A percentile compares a stretch with the other conserved stretches of the same genome.
These are phyloP conservation scores for Sporothrix inflata DNA, from an alignment of 2,329 filamentous ascomycete genomes.

Conservation along the genomic window DNA sequence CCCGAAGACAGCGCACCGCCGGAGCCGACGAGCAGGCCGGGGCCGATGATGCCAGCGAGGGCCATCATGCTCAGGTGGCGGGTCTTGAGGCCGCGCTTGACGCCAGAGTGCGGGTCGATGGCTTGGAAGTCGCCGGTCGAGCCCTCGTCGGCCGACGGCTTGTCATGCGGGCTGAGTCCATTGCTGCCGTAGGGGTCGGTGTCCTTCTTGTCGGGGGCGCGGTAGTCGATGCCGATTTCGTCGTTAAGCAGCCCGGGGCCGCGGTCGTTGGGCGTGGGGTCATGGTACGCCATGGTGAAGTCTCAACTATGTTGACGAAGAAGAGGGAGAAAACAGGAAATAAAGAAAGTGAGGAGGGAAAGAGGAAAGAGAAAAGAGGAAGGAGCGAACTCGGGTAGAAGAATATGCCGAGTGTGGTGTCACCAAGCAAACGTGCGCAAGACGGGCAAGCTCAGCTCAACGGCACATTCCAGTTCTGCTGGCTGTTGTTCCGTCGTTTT, in stretches of 20 bases:
- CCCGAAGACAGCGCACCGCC: slow-evolving; percentile 70
- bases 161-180: slow-evolving; percentile 18
- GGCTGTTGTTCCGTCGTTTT: neutral
- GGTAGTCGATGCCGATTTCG: slow-evolving; percentile 25
- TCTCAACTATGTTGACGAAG: neutral
- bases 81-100: slow-evolving; percentile 71
- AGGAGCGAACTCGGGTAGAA: neutral
- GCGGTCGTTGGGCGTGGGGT: slow-evolving; percentile 15
- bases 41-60: slow-evolving; percentile 65
- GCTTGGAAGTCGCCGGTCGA: slow-evolving; percentile 43
- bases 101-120: slow-evolving; percentile 65
- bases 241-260: neutral
- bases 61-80: slow-evolving; percentile 70
- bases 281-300: neutral
- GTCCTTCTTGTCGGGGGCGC: slow-evolving; percentile 22
- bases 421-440: slow-evolving; percentile 1
- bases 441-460: neutral
- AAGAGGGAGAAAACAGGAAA: neutral
- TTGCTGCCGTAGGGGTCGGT: neutral
- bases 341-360: neutral
- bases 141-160: slow-evolving; percentile 43
- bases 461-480: neutral
- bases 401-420: neutral
- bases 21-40: slow-evolving; percentile 71
- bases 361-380: neutral